Evolutionary conservation across 345 rosid species (phyloP).

Genomic region (Odontarrhena argentea): DNA sequence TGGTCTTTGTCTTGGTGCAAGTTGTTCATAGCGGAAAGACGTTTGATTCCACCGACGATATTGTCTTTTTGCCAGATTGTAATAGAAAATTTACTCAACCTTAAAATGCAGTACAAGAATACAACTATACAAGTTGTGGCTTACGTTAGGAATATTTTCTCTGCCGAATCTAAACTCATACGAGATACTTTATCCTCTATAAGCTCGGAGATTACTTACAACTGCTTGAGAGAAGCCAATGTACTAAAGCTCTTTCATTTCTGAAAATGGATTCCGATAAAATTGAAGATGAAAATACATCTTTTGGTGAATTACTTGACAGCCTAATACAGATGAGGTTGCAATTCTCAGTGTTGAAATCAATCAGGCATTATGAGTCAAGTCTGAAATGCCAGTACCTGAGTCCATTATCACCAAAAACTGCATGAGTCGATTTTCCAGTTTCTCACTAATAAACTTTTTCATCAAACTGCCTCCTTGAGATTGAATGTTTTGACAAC

Average conservation of each 20-base stretch:
- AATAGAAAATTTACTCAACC: conserved; percentile 18
- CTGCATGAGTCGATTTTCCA: neutral
- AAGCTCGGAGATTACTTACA: conserved; percentile 29
- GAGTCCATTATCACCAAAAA: neutral
- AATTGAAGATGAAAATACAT: neutral
- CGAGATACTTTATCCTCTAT: neutral
- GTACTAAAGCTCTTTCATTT: conserved; percentile 6
- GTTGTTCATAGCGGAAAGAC: conserved; percentile 21
- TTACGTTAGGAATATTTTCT: neutral
- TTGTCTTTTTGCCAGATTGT: conserved; percentile 13
- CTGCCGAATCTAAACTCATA: conserved; percentile 15
- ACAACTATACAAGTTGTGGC: conserved; percentile 4
- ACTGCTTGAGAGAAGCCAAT: neutral
- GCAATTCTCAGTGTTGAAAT: neutral
- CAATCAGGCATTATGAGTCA: conserved; percentile 10
- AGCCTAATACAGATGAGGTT: conserved; percentile 17
- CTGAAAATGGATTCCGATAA: conserved; percentile 17
- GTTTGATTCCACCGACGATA: neutral
- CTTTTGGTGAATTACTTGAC: conserved; percentile 5
- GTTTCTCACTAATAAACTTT: neutral
- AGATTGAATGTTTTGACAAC: conserved; percentile 67
- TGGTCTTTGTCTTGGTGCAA: conserved; percentile 10
- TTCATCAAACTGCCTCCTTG: conserved; percentile 73
- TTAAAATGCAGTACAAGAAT: neutral
- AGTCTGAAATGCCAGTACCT: neutral